phyloP scores from a whole-genome alignment of 2,329 filamentous ascomycete genomes.

The Ceratocystis destructans region DNA sequence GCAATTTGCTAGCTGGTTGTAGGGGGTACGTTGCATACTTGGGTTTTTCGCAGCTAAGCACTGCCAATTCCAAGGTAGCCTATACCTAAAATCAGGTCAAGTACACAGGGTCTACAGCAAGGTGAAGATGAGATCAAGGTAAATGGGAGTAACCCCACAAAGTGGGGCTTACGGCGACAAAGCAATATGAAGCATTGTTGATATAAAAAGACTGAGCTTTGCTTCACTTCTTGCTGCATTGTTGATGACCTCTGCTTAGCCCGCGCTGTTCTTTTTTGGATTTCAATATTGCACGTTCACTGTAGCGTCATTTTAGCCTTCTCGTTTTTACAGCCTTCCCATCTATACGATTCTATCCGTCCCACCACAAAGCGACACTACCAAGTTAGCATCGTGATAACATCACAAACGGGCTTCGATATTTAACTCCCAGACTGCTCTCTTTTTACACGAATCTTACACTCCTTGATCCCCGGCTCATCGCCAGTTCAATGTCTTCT shows the following conservation, averaged over 20 bases:
- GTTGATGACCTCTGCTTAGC: not conserved
- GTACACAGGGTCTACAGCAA: not conserved
- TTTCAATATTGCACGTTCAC: not conserved
- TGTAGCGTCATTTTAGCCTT: not conserved
- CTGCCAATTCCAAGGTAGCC: not conserved
- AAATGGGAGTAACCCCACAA: not conserved
- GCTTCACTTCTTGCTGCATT: not conserved
- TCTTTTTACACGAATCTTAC: not conserved
- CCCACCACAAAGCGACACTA: not conserved
- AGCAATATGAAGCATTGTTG: slow-evolving; percentile 1
- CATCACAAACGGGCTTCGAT: not conserved
- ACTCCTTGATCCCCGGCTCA: not conserved
- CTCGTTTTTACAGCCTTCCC: not conserved
- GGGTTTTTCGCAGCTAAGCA: not conserved
- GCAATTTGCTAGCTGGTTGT: not conserved
- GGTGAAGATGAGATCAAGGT: not conserved
- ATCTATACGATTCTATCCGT: not conserved
- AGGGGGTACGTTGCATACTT: not conserved
- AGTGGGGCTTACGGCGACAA: not conserved
- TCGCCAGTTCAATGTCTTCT: slow-evolving; percentile 51
- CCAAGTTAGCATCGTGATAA: not conserved
- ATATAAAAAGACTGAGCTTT: not conserved
- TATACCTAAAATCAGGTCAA: not conserved
- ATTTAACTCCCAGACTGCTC: not conserved
- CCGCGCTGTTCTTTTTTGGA: not conserved